A percentile compares a stretch with the other conserved stretches of the same genome.
Conservation (phyloP, 495 filamentous ascomycete genomes). For the Penicillium malachiteum region DNA sequence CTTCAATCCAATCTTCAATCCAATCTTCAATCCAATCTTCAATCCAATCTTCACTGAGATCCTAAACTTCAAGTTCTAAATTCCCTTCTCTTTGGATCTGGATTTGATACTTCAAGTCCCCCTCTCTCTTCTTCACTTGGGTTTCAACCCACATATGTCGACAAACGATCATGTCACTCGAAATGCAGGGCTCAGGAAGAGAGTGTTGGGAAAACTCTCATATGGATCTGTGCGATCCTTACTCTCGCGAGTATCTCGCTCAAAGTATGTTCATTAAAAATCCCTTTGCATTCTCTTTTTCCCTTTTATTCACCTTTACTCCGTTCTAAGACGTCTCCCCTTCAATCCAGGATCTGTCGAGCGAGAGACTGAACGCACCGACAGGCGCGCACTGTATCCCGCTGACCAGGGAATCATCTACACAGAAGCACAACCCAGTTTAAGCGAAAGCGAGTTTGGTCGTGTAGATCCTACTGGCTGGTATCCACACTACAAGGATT, state of each 20-base stretch:
- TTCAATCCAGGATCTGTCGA: slow-evolving; percentile 22
- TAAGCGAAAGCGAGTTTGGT: slow-evolving; percentile 32
- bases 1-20: background rate
- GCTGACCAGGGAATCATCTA: slow-evolving; percentile 14
- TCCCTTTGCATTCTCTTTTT: background rate
- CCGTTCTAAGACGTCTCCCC: slow-evolving; percentile 24
- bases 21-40: background rate
- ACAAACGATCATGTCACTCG: slow-evolving; percentile 35
- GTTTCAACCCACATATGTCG: slow-evolving; percentile 22
- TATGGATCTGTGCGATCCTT: slow-evolving; percentile 34
- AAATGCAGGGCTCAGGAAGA: slow-evolving; percentile 38
- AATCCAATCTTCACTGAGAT: background rate
- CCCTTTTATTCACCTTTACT: background rate
- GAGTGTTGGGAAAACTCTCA: slow-evolving; percentile 38
- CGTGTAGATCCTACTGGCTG: slow-evolving; percentile 76
- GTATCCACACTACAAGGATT: slow-evolving; percentile 85
- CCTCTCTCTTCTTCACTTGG: slow-evolving; percentile 2
- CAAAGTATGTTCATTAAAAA: slow-evolving; percentile 31
- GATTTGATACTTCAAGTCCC: background rate
- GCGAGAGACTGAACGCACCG: slow-evolving; percentile 27
- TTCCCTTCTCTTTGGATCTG: background rate
- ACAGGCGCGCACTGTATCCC: slow-evolving; percentile 20
- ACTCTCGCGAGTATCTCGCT: slow-evolving; percentile 28
- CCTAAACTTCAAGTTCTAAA: no score
- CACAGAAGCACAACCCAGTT: slow-evolving; percentile 10